Evolutionary conservation across 2,329 filamentous ascomycete genomes (phyloP), one percentile per base, ranked within the genome.

Genomic region (Cercospora zeae-maydis): DNA sequence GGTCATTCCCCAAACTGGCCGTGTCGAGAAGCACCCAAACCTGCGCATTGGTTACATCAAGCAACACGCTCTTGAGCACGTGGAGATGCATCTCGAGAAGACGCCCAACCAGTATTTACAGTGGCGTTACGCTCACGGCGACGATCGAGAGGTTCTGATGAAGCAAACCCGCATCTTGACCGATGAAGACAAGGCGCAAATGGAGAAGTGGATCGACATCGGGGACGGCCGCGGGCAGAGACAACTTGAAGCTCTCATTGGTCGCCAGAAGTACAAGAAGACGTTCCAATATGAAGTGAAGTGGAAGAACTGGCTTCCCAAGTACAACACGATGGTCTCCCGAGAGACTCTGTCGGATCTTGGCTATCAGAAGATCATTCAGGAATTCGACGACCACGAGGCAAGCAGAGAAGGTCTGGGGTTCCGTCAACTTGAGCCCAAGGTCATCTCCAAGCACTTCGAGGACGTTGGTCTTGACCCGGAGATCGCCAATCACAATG

Each of bases 31-130:
- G 83, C 95, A 99, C 77, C 95, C 95, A 70, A 99, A 99, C 78
- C 81, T 99, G 74, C 93, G 95, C 83, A 97, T 99, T 72, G 95
- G 95, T 59, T 99, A 99, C 82, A 98, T 99, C 82, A 98, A 98
- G 82, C 95, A 99, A 82, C 95, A 99, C 78, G 95, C 95, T 49
- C 84, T 99, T 11, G 95, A 99, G 83, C 95, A 99, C 86, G 95
- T 99, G 10, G 93, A 99, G 80, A 96, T 97, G 93, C 95, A 99
- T 75, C 83, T 98, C 71, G 95, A 99, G 79, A 99, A 99, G 86
- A 99, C 95, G 0, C 95, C 95, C 42, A 98, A 96, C 77, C 95
- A 99, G 79, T 99, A 99, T 75, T 85, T 99, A 34, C 95, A 98
- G 79, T 99, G 95, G 95, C 91, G 95, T 72, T 99, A 98, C 75